Base-by-base conservation (phyloP, 2,329 filamentous ascomycete species). In the Xylariaceae sp. region DNA sequence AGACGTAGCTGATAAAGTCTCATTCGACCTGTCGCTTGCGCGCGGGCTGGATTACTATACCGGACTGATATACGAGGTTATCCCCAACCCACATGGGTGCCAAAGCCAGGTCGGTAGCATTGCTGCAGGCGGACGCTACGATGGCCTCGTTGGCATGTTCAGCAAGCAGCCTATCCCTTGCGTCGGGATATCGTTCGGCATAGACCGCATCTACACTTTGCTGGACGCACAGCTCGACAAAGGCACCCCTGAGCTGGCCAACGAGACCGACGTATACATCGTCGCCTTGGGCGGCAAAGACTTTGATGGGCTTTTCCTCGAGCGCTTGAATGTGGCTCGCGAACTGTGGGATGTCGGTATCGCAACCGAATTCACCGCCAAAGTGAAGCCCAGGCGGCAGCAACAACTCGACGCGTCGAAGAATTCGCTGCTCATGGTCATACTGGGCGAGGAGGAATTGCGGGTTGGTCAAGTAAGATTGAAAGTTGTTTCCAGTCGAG, bases 401-500 rank as follows among this genome's bases (percentile, higher is more conserved):
- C 82, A 87, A 61, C 93, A 97, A 73, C 97, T 97, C 81, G 95
- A 96, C 77, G 87, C 88, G n/a, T 77, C 78, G 53, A 86, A 85
- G 59, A 88, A 87, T 48, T 86, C 95, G n/a, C 92, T 92, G 1
- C 88, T 96, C 70, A 90, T 87, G 7, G 82, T 97, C 54, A 94
- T 97, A 67, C 80, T 97, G 0, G 92, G 92, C 53, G 90, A 97
- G 69, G 92, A 96, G 57, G 93, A 97, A 75, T 77, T 96, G 50
- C 86, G 86, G 60, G 81, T 84, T 39, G 92, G 92, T 55, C 88
- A 95, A 73, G 88, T 95, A 66, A 90, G 88, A 75, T 82, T 97
- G 72, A 97, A 97, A 85, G 86, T 78, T 82, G 75, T 80, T 73
- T 77, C 71, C 51, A 87, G 93, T 51, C 89, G 86, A 30, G 89